A percentile compares a stretch with the other conserved stretches of the same genome.
These are phyloP conservation scores for Pulveroboletus frians DNA, from an alignment of 768 basidiomycete species.

Conservation along the genomic window DNA sequence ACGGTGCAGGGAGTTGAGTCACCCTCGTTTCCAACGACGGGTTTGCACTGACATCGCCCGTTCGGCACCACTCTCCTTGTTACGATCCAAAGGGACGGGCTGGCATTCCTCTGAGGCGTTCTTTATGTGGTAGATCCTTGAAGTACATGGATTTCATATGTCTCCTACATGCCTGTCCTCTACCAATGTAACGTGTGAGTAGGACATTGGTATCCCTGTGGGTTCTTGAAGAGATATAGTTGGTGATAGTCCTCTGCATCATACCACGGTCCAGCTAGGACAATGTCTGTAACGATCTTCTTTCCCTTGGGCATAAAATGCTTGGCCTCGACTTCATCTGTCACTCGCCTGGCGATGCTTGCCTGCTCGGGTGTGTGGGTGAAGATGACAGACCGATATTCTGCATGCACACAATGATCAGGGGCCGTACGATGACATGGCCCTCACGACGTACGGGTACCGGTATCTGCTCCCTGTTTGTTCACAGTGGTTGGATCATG, in stretches of 20 bases:
- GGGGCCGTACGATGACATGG: background rate
- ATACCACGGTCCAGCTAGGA: conserved; percentile 71
- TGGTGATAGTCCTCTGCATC: conserved; percentile 83
- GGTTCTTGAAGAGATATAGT: conserved; percentile 73
- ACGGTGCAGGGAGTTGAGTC: conserved; percentile 57
- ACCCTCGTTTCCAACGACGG: conserved; percentile 33
- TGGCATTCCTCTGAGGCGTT: conserved; percentile 49
- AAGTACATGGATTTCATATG: background rate
- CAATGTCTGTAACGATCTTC: conserved; percentile 77
- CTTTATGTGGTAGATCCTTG: conserved; percentile 7
- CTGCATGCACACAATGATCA: conserved; percentile 32
- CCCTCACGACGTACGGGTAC: conserved; percentile 56
- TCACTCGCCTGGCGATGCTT: conserved; percentile 67
- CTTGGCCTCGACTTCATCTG: conserved; percentile 76
- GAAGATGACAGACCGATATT: conserved; percentile 94
- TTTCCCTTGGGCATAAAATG: conserved; percentile 69
- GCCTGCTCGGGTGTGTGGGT: conserved; percentile 69
- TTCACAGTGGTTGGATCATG: conserved; percentile 89
- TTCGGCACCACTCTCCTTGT: conserved; percentile 60
- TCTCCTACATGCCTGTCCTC: background rate
- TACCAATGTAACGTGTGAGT: conserved; percentile 84
- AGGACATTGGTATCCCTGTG: conserved; percentile 86
- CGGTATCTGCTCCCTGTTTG: conserved; percentile 70
- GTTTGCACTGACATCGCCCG: conserved; percentile 58
- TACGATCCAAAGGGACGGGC: conserved; percentile 57